These are phyloP conservation scores for Pyronema omphalodes DNA, from an alignment of 495 filamentous ascomycete genomes.

Conservation along the genomic window DNA sequence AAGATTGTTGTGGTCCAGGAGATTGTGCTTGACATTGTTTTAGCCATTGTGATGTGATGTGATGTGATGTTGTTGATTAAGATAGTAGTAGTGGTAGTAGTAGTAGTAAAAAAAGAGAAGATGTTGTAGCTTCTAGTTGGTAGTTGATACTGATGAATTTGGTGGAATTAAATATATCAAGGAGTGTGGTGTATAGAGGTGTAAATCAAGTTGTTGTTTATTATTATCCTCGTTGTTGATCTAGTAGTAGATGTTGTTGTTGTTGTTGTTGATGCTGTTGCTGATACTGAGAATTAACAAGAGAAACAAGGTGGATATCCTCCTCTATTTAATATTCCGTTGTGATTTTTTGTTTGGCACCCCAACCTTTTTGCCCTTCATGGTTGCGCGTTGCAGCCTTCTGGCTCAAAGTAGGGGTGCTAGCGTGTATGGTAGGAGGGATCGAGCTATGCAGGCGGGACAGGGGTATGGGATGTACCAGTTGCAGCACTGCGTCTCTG, in stretches of 20 bases:
- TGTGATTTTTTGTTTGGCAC: not conserved
- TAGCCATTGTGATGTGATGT: slow-evolving; percentile 14
- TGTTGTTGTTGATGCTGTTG: not conserved
- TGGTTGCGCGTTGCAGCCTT: too few species aligned
- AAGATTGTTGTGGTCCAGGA: slow-evolving; percentile 15
- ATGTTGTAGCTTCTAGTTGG: too few species aligned
- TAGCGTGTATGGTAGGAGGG: not conserved
- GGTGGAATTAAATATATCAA: too few species aligned
- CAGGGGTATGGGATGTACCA: too few species aligned
- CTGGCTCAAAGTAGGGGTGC: too few species aligned
- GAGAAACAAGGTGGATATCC: not conserved
- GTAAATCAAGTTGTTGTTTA: too few species aligned
- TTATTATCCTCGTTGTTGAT: too few species aligned
- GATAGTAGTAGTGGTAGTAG: not conserved
- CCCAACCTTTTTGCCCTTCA: too few species aligned
- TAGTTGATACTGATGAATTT: not conserved
- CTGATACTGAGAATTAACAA: not conserved
- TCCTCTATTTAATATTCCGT: not conserved
- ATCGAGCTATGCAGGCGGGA: not conserved
- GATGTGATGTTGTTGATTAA: not conserved
- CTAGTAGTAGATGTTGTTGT: not conserved
- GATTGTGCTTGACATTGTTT: slow-evolving; percentile 8
- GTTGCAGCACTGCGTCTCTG: too few species aligned
- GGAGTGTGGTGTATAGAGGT: not conserved
- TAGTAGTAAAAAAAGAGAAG: too few species aligned